Evolutionary conservation across 345 rosid species (phyloP), one percentile per base, ranked within the genome.

Genomic region (Hibiscus tridactylites): DNA sequence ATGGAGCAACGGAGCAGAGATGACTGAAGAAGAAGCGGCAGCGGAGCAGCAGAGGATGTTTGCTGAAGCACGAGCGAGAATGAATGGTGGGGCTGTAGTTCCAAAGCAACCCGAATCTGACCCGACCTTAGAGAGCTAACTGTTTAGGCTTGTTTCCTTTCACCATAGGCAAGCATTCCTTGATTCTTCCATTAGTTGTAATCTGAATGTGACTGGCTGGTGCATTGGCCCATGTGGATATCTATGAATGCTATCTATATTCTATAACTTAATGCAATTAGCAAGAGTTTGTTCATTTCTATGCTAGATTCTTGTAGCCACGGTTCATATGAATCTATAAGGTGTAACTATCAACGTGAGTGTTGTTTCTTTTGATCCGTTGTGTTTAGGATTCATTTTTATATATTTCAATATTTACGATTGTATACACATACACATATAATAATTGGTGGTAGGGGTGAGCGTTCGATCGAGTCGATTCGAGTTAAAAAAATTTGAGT

Each of bases 41-140:
- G 99, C 97, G 3, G 99, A 91, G 81, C 99, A 96, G 81, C 99
- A 96, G 85, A 88, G 99, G 80, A 96, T 96, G 99, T 96, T 96
- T 80, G 99, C 98, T 0, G 99, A 96, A 85, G 99, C 98, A 33
- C 94, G 99, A 1, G 99, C 98, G 11, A 88, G 99, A 80, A 92
- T 96, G 99, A 96, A 89, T 33, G 98, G 98, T 13, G 97, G 87
- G 24, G 82, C 71, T 39, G 59, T 79, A 64, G 77, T 78, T 29
- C 80, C 94, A 2, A 90, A 92, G 79, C 90, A 89, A 75, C 82
- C 89, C 2, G 98, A 96, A 61, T 68, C 80, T 62, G 83, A 89
- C 66, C 81, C 80, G 74, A 81, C 82, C 83, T 78, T 78, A 70
- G 88, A 88, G 80, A 87, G 85, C 90, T 90, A 86, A 87, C 81